Base-by-base conservation (phyloP, 2,329 filamentous ascomycete species). In the Aspergillus candidus region DNA sequence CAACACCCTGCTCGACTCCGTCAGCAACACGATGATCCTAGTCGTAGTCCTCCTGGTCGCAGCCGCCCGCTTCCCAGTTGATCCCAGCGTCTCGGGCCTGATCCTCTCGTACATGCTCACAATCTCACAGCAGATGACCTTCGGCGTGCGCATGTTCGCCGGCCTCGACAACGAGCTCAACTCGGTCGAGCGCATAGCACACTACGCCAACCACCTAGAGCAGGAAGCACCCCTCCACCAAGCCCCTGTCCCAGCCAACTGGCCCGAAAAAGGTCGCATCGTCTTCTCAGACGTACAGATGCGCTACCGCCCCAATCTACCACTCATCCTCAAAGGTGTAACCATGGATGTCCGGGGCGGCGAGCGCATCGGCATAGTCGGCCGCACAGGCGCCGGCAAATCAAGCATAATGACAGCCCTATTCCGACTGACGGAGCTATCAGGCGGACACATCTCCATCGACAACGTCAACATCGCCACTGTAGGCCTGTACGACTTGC, bases 91-190 rank as follows among this genome's bases (percentile, higher is more conserved):
- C 44, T 83, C 80, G 38, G 90, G 90, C 31, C 74, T 96, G 27
- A 88, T 96, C 1, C 76, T 96, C 15, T 90, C 85, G 35, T 95
- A 95, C 68, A 94, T 95, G 59, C 76, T 96, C 13, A 80, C 84
- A n/a, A 93, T 95, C 59, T 88, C 94, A 22, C 87, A 93, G 65
- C 88, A 94, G 84, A 83, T 96, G 54, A 90, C 95, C 62, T 95
- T 94, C 66, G 90, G 88, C 1, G 86, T 96, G 18, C 80, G 90
- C 14, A 90, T 96, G 68, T 75, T 95, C 6, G 90, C 90, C 27
- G 90, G 96, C 66, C 88, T 97, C 7, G 91, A 97, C 67, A 97
- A 96, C 68, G 88, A 90, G 61, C 97, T 97, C 91, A 97, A 96
- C 64, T 84, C 90, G 0, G 93, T 94, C 0, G 91, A 97, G 69